Percentiles rank a stretch among this genome's conserved stretches.
These are phyloP conservation scores for Thermothielavioides terrestris DNA, from an alignment of 495 filamentous ascomycete species.

Conservation along the genomic window DNA sequence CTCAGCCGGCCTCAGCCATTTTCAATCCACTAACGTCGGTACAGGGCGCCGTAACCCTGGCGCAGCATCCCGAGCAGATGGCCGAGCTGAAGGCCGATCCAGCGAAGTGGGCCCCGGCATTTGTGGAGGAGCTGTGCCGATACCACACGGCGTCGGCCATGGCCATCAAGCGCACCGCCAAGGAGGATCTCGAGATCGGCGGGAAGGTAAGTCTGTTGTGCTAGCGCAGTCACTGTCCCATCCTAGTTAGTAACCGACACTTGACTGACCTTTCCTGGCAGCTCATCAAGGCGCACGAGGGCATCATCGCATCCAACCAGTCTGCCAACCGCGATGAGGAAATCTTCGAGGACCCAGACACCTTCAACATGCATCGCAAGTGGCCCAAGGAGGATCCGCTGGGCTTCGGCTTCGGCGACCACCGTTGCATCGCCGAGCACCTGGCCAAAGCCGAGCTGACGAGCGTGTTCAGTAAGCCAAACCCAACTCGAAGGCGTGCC, in stretches of 20 bases:
- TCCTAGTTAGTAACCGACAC: background rate
- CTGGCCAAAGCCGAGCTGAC: slow-evolving; percentile 33
- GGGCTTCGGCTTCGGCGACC: slow-evolving; percentile 37
- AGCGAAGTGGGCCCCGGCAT: slow-evolving; percentile 13
- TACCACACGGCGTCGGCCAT: slow-evolving; percentile 39
- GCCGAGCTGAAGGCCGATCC: slow-evolving; percentile 32
- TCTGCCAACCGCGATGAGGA: slow-evolving; percentile 42
- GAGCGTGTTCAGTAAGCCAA: slow-evolving; percentile 34
- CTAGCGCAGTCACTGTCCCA: background rate
- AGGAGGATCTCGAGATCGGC: slow-evolving; percentile 35
- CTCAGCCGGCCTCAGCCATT: too few species aligned
- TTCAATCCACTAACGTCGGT: background rate
- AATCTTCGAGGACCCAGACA: slow-evolving; percentile 30
- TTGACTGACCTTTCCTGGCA: background rate
- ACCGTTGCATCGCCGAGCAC: slow-evolving; percentile 38
- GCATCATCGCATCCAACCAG: slow-evolving; percentile 39
- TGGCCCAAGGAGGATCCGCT: slow-evolving; percentile 29
- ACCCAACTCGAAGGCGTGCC: too few species aligned
- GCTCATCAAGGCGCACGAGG: slow-evolving; percentile 33
- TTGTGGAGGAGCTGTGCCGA: slow-evolving; percentile 40
- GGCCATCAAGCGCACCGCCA: slow-evolving; percentile 36
- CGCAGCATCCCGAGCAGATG: slow-evolving; percentile 31
- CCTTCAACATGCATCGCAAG: slow-evolving; percentile 37
- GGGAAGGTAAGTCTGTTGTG: slow-evolving; percentile 27
- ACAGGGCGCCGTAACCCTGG: slow-evolving; percentile 32